Evolutionary conservation across 116 monocot species (phyloP), one percentile per base, ranked within the genome.

Genomic region (Phalaenopsis hybrid): DNA sequence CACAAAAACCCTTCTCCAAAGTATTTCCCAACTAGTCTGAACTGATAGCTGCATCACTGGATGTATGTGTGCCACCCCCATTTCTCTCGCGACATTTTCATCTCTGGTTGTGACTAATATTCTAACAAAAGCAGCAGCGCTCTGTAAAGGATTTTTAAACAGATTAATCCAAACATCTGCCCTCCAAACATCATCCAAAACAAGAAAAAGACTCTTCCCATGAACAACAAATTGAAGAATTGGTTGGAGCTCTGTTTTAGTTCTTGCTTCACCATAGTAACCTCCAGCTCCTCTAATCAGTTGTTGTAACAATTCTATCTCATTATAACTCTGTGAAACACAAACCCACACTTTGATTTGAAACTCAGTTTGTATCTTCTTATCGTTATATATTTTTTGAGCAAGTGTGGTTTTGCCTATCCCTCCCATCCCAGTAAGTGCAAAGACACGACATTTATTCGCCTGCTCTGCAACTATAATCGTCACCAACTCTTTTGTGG

Each of bases 321-420:
- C 87, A 0, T 25, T 8, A 75, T 51, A 83, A 11, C 78, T 58
- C 72, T 84, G 43, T 1, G 89, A 88, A 17, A 89, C 78, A 31
- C 86, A 85, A 2, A 89, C 79, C 89, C 92, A 92, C 2, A 89
- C 45, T 5, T 63, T 78, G 43, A 74, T n/a, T 5, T 80, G 79
- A 28, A 92, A 92, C 10, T 81, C 33, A 12, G 43, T 55, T 10
- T 74, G 20, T 2, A 87, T 77, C 4, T 25, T 57, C 20, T 57
- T 17, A 37, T 88, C 21, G 67, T 86, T 87, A 7, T 69, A 84
- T 6, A 89, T 59, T 61, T 72, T 83, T 57, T 85, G 81, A 25
- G 88, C 88, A 13, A 89, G 79, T 13, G 86, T 86, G 18, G 88
- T 91, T 65, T 88, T 91, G 4, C 89, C 87, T 8, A 87, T 84